phyloP scores from a whole-genome alignment of 257 asterid genomes.

The Petunia axillaris region DNA sequence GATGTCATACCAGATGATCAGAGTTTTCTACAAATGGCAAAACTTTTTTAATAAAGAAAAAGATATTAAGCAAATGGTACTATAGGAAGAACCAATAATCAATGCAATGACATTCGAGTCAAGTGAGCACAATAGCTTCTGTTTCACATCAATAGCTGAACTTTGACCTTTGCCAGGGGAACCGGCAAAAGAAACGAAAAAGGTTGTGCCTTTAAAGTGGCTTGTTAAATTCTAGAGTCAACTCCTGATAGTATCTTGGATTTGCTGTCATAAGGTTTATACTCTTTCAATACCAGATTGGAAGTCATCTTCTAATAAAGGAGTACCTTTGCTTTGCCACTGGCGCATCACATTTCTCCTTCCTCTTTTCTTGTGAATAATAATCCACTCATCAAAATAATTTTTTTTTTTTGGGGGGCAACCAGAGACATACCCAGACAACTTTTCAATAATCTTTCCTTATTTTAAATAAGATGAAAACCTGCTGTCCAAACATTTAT shows the following conservation, averaged over 20 bases:
- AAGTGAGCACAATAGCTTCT: neutral
- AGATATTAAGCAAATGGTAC: neutral
- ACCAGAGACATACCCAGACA: neutral
- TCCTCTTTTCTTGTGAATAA: neutral
- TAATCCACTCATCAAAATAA: neutral
- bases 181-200: neutral
- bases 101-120: neutral
- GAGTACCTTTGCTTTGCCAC: neutral
- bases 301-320: neutral
- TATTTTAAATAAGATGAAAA: neutral
- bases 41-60: too few relatives aligned
- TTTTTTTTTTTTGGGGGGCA: neutral
- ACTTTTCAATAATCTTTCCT: neutral
- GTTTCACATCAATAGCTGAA: neutral
- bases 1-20: slow-evolving; percentile 15
- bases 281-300: too few relatives aligned
- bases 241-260: neutral
- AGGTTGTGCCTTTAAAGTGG: neutral
- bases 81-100: neutral
- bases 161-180: neutral
- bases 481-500: neutral
- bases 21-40: neutral
- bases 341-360: neutral
- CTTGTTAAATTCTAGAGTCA: neutral
- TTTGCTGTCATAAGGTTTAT: too few relatives aligned